phyloP scores from a whole-genome alignment of 129 eudicot species.

The Flaveria robusta region DNA sequence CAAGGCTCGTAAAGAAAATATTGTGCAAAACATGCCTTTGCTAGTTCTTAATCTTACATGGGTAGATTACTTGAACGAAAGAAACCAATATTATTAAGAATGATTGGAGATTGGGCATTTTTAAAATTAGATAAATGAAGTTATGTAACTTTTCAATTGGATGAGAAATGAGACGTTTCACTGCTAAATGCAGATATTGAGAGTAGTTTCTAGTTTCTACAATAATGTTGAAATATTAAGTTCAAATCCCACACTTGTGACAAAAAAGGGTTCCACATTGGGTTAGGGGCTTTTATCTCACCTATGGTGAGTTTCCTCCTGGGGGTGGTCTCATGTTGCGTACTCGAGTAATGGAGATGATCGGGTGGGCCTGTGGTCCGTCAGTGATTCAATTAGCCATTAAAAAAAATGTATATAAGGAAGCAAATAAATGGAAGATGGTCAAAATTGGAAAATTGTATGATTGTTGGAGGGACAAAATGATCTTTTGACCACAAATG shows the following conservation, averaged over 20 bases:
- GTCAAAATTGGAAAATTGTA: background rate
- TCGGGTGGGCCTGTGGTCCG: no score
- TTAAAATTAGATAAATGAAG: background rate
- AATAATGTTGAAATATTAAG: background rate
- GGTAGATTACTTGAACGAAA: background rate
- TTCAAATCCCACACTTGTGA: no score
- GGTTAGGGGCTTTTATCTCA: no score
- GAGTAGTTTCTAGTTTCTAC: background rate
- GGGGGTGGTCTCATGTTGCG: no score
- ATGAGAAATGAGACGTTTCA: background rate
- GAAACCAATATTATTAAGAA: background rate
- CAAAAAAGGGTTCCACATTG: no score
- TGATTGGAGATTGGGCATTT: background rate
- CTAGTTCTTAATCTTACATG: background rate
- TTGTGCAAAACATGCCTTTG: background rate
- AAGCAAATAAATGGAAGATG: background rate
- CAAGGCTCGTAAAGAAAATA: background rate
- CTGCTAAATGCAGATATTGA: background rate
- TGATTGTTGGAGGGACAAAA: background rate
- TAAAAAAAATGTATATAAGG: background rate
- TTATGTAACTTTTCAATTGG: background rate
- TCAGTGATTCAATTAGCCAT: no score
- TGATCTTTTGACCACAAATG: background rate
- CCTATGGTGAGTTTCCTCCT: no score
- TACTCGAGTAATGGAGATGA: no score